A percentile compares a stretch with the other conserved stretches of the same genome.
phyloP scores from a whole-genome alignment of 257 asterid species.

The Forsythia suspensa region DNA sequence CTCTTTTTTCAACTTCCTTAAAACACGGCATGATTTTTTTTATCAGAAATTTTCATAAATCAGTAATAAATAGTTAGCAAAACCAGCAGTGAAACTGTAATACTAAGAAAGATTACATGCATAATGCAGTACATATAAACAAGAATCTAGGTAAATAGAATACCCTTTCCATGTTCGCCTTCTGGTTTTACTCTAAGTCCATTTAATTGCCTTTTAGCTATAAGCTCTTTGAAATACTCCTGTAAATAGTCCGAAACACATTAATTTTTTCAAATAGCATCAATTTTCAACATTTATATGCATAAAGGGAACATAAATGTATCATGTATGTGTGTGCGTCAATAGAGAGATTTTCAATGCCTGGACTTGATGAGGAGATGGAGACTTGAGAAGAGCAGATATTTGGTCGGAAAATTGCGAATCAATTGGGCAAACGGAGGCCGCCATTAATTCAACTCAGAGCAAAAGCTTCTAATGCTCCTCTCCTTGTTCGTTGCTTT shows the following conservation, averaged over 20 bases:
- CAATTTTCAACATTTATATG: background rate
- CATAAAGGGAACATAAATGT: background rate
- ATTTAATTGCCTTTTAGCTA: constrained; percentile 44
- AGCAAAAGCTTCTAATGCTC: background rate
- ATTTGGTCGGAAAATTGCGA: constrained; percentile 45
- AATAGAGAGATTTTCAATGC: constrained; percentile 23
- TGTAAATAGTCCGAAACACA: constrained; percentile 17
- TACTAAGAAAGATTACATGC: background rate
- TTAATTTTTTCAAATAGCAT: constrained; percentile 5
- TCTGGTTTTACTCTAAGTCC: constrained; percentile 59
- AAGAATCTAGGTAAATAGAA: background rate
- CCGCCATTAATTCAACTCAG: constrained; percentile 32
- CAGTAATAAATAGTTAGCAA: constrained; percentile 14
- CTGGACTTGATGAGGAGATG: constrained; percentile 60
- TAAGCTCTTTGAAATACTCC: constrained; percentile 64
- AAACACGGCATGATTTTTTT: too few species aligned
- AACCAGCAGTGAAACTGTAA: background rate
- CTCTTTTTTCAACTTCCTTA: background rate
- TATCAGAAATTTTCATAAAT: background rate
- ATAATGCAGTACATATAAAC: background rate
- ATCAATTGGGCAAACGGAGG: constrained; percentile 47
- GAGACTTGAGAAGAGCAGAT: constrained; percentile 59
- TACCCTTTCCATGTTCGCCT: constrained; percentile 71
- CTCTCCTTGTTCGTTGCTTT: background rate
- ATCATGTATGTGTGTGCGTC: background rate